Evolutionary conservation across 805 yeast species (phyloP).

Genomic region (Hanseniaspora mollemarum): DNA sequence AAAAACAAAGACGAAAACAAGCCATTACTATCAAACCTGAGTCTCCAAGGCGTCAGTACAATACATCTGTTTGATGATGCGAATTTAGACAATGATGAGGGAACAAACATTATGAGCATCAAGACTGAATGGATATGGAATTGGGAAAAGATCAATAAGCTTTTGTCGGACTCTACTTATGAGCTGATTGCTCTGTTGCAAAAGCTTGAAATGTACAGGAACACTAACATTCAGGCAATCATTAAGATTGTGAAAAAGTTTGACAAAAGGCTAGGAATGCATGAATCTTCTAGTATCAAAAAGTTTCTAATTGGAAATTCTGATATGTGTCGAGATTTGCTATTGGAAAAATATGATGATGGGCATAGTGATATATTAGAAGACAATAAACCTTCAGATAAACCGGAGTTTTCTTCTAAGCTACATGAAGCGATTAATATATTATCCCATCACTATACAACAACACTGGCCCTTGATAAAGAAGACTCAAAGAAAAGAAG

Average conservation of each 20-base stretch:
- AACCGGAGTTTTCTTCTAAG: constrained; percentile 9
- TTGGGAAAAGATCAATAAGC: constrained; percentile 31
- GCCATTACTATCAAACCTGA: not conserved
- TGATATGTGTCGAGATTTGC: constrained; percentile 8
- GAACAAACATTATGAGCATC: constrained; percentile 23
- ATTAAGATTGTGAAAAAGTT: constrained; percentile 82
- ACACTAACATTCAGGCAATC: constrained; percentile 75
- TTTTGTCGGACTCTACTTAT: constrained; percentile 53
- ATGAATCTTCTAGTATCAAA: constrained; percentile 23
- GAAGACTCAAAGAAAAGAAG: constrained; percentile 9
- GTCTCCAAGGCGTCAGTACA: not conserved
- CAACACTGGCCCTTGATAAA: constrained; percentile 3
- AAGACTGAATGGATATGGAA: constrained; percentile 41
- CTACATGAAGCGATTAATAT: constrained; percentile 12
- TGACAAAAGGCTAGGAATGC: constrained; percentile 45
- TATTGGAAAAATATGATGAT: constrained; percentile 12
- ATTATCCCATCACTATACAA: constrained; percentile 9
- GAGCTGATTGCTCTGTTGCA: constrained; percentile 57
- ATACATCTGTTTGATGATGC: constrained; percentile 2
- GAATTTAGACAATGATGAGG: constrained; percentile 10
- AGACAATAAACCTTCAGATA: constrained; percentile 1
- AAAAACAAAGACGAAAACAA: not conserved
- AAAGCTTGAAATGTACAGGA: constrained; percentile 36
- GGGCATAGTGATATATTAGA: constrained; percentile 3
- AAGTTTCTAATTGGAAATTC: not conserved